These are phyloP conservation scores for Xerocomus cyaneibrunnescens DNA, from an alignment of 1,284 basidiomycete species.

Conservation along the genomic window DNA sequence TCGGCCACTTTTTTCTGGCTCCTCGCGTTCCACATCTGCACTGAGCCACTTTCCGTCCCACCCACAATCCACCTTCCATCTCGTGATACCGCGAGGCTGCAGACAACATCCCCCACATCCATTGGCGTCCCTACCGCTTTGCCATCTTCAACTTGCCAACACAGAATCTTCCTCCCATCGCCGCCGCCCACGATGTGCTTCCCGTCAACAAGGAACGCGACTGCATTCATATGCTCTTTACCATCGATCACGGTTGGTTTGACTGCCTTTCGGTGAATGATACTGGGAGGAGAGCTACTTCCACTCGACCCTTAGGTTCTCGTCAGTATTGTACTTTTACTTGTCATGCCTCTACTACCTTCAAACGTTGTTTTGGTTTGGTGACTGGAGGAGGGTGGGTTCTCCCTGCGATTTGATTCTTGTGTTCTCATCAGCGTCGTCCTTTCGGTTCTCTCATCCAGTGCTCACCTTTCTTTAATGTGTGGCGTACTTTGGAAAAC, in stretches of 20 bases:
- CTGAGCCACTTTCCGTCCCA: not conserved
- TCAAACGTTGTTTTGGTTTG: not conserved
- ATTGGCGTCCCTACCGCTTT: not conserved
- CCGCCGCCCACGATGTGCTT: not conserved
- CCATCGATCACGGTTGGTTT: too few species aligned
- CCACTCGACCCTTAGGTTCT: too few species aligned
- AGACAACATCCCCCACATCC: not conserved
- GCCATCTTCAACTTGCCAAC: not conserved
- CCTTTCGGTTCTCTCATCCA: too few species aligned
- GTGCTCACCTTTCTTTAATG: too few species aligned
- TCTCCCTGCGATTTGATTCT: not conserved
- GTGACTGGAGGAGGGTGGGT: not conserved
- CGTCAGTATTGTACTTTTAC: too few species aligned
- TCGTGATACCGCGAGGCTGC: not conserved
- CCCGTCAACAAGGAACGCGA: too few species aligned
- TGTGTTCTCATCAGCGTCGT: not conserved
- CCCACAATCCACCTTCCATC: not conserved
- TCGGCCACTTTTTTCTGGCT: not conserved
- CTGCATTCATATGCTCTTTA: too few species aligned
- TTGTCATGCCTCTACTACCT: too few species aligned
- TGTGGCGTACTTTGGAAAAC: too few species aligned
- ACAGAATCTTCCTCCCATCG: not conserved
- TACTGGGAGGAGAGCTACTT: too few species aligned
- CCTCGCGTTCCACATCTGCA: not conserved
- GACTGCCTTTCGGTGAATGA: too few species aligned